Evolutionary conservation across 1,284 basidiomycete genomes (phyloP).

Genomic region (Cryptococcus wingfieldii): DNA sequence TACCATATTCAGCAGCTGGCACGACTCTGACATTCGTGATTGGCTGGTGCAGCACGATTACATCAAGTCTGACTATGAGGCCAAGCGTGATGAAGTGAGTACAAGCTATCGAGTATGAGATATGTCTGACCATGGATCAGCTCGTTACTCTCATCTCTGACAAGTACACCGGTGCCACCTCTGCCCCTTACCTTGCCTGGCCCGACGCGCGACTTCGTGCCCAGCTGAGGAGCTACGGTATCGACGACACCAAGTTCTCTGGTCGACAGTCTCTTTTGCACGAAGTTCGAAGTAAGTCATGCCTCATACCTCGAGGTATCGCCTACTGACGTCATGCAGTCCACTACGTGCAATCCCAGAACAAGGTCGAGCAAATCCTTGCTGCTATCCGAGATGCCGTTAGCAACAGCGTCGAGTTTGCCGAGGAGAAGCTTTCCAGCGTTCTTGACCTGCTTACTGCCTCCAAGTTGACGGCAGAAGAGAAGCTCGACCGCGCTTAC

Average conservation of each 20-base stretch:
- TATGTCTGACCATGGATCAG: constrained; percentile 4
- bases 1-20: constrained; percentile 68
- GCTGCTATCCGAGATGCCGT: constrained; percentile 60
- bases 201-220: constrained; percentile 82
- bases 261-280: constrained; percentile 64
- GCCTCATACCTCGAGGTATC: constrained; percentile 4
- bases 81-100: constrained; percentile 66
- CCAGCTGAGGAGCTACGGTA: constrained; percentile 67
- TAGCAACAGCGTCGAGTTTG: constrained; percentile 60
- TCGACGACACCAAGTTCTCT: constrained; percentile 62
- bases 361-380: constrained; percentile 58
- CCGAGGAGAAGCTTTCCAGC: constrained; percentile 60
- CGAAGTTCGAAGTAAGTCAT: constrained; percentile 59
- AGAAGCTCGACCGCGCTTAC: constrained; percentile 45
- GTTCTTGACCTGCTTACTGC: constrained; percentile 39
- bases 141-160: constrained; percentile 28
- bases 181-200: constrained; percentile 72
- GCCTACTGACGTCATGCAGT: constrained; percentile 33
- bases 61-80: constrained; percentile 62
- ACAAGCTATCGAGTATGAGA: background rate
- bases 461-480: constrained; percentile 45
- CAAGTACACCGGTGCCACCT: constrained; percentile 50
- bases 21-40: constrained; percentile 66
- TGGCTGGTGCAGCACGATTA: constrained; percentile 76
- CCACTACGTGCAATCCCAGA: constrained; percentile 64